Evolutionary conservation across 148 eudicot genomes (phyloP), one percentile per base, ranked within the genome.

Genomic region (Polygonum maritimum): DNA sequence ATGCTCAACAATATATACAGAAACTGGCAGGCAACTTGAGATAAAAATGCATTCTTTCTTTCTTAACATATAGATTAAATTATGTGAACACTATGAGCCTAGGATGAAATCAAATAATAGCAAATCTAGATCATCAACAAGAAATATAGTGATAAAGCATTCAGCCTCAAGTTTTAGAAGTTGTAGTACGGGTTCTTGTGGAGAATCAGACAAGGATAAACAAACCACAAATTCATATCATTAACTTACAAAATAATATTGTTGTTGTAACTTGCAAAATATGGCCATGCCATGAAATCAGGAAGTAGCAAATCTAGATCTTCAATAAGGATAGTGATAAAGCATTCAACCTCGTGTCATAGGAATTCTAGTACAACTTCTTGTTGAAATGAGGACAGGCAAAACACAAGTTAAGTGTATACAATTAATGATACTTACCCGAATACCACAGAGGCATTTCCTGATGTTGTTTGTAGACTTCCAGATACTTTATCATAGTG

Each of bases 401-500:
- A 36, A 63, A 31, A 33, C 44, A 67, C 15, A 67, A 35, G 38
- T 35, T 67, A 26, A 26, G 31, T 26, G 31, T 26, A 26, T 26
- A 26, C 31, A 26, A 26, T 26, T 26, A 26, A 26, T 26, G 31
- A 26, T 26, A 11, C 40, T 48, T 40, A 74, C 76, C 44, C 76
- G 51, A 74, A 74, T 12, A 74, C 62, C 22, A 74, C 44, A 51
- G 44, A 10, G 48, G 86, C 85, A 78, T 87, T 93, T 84, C 89
- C 87, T 72, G 76, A n/a, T 15, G 84, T 78, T 39, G 90, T 79
- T 79, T 86, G 84, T 60, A 81, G 85, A 73, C 88, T 63, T 73
- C 87, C 92, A 81, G 94, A 82, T 74, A 89, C 90, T 83, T 76
- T 75, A 72, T 88, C 75, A 73, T 84, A 80, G 52, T 83, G 84